phyloP scores from a whole-genome alignment of 805 yeast genomes.

The Lipomyces spencermartinsiae region DNA sequence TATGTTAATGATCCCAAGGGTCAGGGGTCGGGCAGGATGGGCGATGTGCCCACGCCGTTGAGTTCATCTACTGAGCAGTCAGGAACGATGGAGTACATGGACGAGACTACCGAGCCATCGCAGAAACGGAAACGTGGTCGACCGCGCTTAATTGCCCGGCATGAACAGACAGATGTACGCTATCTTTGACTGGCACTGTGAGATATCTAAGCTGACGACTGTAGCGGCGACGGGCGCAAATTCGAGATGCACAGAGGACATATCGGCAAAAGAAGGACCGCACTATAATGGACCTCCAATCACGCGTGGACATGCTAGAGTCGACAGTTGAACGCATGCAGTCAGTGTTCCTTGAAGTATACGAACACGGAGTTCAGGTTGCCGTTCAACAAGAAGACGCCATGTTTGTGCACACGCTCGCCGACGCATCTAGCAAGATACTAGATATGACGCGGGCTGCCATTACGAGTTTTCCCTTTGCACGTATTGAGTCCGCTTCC shows the following conservation, averaged over 20 bases:
- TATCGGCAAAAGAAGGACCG: constrained; percentile 27
- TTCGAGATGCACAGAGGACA: constrained; percentile 30
- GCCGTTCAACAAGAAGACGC: constrained; percentile 1
- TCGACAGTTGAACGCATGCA: constrained; percentile 19
- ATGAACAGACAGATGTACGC: not conserved
- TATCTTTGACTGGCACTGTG: not conserved
- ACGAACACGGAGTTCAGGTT: constrained; percentile 17
- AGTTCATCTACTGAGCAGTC: not conserved
- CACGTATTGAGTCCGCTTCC: not conserved
- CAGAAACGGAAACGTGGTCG: constrained; percentile 1
- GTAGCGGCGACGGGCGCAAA: constrained; percentile 24
- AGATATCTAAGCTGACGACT: not conserved
- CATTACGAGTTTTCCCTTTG: not conserved
- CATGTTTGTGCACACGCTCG: constrained; percentile 8
- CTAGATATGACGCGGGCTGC: constrained; percentile 10
- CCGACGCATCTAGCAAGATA: constrained; percentile 15
- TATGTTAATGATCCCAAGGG: not conserved
- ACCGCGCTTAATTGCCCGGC: constrained; percentile 3
- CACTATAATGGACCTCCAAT: constrained; percentile 16
- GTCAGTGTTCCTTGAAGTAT: constrained; percentile 17
- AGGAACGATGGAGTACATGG: not conserved
- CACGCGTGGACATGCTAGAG: constrained; percentile 18
- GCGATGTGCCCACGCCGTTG: not conserved
- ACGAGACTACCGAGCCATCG: not conserved
- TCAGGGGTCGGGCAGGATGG: not conserved